phyloP scores from a whole-genome alignment of 192 early-diverging fungal species.

The Spinellus fusiger region DNA sequence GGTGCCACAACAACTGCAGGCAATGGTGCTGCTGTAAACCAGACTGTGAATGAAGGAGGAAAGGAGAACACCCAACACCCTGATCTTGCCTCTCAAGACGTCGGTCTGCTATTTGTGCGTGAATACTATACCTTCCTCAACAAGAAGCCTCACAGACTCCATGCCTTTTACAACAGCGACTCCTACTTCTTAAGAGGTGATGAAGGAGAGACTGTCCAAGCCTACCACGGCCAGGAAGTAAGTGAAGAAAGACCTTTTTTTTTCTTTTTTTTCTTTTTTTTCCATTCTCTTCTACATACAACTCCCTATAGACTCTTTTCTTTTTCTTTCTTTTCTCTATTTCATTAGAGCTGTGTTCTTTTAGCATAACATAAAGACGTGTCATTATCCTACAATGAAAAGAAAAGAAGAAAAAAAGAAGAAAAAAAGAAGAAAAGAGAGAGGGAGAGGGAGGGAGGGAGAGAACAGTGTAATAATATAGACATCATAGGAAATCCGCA shows the following conservation, averaged over 20 bases:
- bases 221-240: slow-evolving; percentile 70
- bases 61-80: background rate
- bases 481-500: slow-evolving; percentile 67
- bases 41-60: background rate
- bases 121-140: slow-evolving; percentile 93
- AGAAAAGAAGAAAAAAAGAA: background rate
- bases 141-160: slow-evolving; percentile 70
- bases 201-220: slow-evolving; percentile 66
- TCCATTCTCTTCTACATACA: background rate
- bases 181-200: slow-evolving; percentile 78
- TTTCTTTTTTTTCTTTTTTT: no score
- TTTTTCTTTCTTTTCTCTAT: background rate
- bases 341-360: no score
- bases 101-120: slow-evolving; percentile 92
- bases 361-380: no score
- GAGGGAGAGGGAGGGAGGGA: background rate
- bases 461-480: background rate
- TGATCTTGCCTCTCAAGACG: slow-evolving; percentile 47
- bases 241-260: slow-evolving; percentile 8
- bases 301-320: background rate
- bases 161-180: slow-evolving; percentile 85
- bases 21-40: background rate
- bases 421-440: background rate
- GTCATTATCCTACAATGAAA: no score
- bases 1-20: no score